Evolutionary conservation across 768 basidiomycete species (phyloP), one percentile per base, ranked within the genome.

Genomic region (Rhizopogon rudus): DNA sequence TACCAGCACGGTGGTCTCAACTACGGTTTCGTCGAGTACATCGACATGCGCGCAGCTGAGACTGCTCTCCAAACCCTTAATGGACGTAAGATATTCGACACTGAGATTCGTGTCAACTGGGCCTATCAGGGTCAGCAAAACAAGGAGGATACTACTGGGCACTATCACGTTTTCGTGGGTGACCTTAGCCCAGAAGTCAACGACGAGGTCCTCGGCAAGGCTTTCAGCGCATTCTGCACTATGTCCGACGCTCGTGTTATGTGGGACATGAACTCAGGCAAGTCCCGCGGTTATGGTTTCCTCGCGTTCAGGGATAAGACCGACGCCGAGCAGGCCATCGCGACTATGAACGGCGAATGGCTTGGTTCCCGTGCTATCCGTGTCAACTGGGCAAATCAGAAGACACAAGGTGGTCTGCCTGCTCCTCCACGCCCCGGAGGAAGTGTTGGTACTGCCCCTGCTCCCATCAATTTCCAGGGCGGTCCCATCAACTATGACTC

Each of bases 251-350:
- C 96, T 49, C 85, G 97, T 35, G 97, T 98, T 57, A 98, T 98
- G 96, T 98, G 96, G 96, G 97, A 99, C 71, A 98, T 98, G 93
- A 97, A 95, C 75, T 96, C 95, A 52, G 97, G 97, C 58, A 98
- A 98, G 77, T 93, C 89, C 66, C 88, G 96, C 65, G 96, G 96
- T 41, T 98, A 98, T 68, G 95, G 96, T 50, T 98, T 98, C 81
- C 83, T 98, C 60, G 95, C 96, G 3, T 98, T 98, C 82, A 83
- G 96, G 65, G 97, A 99, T 78, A 95, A 96, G 75, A 93, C 96
- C 51, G 97, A 99, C 65, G 97, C 97, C 33, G 97, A 99, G 71
- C 97, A 98, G 72, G 97, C 97, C 42, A 99, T 99, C 69, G 90
- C 91, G 33, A 95, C 96, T 57, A 99, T 99, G 97, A 99, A 99